These are phyloP conservation scores for Acrasis kona DNA, from an alignment of 78 protist species.

Conservation along the genomic window DNA sequence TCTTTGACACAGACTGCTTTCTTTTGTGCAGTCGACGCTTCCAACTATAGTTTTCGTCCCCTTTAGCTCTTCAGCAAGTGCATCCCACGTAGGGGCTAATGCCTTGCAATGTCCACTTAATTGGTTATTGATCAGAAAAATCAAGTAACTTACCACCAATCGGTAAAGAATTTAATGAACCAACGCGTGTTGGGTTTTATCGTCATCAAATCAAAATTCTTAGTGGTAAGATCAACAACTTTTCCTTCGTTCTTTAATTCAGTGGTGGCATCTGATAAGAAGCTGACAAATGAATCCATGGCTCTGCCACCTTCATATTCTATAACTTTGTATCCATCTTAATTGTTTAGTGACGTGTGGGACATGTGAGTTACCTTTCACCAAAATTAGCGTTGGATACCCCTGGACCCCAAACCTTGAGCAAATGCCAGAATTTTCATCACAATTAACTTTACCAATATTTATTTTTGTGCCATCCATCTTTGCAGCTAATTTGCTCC, in stretches of 20 bases:
- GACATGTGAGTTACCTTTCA: too few species aligned
- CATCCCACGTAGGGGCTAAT: slow-evolving; percentile 45
- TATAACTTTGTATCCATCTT: too few species aligned
- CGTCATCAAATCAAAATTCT: too few species aligned
- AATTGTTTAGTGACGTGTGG: too few species aligned
- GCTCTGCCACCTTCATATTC: too few species aligned
- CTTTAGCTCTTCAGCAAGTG: slow-evolving; percentile 45
- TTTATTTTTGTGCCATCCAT: slow-evolving; percentile 10
- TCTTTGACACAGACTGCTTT: not conserved
- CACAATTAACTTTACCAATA: slow-evolving; percentile 38
- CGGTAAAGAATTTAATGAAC: not conserved
- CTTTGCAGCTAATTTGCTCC: slow-evolving; percentile 21
- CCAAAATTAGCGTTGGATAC: too few species aligned
- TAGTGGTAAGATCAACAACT: too few species aligned
- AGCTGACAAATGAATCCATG: too few species aligned
- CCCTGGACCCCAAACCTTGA: slow-evolving; percentile 16
- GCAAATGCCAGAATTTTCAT: not conserved
- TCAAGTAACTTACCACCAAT: not conserved
- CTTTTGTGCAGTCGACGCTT: not conserved
- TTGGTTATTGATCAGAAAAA: not conserved
- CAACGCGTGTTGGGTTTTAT: too few species aligned
- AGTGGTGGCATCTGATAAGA: too few species aligned
- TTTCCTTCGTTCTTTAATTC: too few species aligned
- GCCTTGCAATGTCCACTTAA: slow-evolving; percentile 40
- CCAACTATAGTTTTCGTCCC: slow-evolving; percentile 17